Conservation (phyloP, 2,329 filamentous ascomycete genomes). For the Penicillium vulpinum region DNA sequence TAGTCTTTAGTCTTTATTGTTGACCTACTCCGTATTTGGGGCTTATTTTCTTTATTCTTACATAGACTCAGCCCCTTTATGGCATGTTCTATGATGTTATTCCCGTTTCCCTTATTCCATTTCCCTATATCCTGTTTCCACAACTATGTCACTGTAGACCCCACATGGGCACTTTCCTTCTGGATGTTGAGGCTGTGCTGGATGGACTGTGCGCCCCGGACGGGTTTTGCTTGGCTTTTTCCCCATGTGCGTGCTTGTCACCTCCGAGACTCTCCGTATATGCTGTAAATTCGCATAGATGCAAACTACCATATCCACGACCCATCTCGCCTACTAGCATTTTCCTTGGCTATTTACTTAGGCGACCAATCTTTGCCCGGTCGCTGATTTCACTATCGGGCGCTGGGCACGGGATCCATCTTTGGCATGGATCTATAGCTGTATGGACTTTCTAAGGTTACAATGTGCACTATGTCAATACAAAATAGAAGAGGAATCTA, state of each 20-base stretch:
- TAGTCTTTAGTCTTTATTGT: background rate
- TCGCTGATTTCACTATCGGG: background rate
- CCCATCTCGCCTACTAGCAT: background rate
- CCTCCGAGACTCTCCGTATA: background rate
- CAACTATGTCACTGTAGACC: background rate
- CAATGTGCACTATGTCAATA: background rate
- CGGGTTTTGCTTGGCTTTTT: constrained; percentile 3
- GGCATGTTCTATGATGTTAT: background rate
- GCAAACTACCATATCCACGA: background rate
- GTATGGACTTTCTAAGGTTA: background rate
- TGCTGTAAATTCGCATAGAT: background rate
- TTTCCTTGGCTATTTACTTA: background rate
- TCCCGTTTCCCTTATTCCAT: background rate
- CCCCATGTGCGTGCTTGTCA: constrained; percentile 1
- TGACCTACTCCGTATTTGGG: too few species aligned
- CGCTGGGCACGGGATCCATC: background rate
- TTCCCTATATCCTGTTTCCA: background rate
- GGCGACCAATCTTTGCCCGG: background rate
- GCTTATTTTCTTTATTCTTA: background rate
- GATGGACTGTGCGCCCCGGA: constrained; percentile 12
- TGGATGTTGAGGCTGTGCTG: constrained; percentile 7
- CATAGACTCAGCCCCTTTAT: constrained; percentile 1
- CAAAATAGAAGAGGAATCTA: background rate
- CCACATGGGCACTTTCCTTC: background rate
- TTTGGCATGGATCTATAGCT: background rate